These are phyloP conservation scores for Eutrema yunnanense DNA, from an alignment of 345 rosid species.

Conservation along the genomic window DNA sequence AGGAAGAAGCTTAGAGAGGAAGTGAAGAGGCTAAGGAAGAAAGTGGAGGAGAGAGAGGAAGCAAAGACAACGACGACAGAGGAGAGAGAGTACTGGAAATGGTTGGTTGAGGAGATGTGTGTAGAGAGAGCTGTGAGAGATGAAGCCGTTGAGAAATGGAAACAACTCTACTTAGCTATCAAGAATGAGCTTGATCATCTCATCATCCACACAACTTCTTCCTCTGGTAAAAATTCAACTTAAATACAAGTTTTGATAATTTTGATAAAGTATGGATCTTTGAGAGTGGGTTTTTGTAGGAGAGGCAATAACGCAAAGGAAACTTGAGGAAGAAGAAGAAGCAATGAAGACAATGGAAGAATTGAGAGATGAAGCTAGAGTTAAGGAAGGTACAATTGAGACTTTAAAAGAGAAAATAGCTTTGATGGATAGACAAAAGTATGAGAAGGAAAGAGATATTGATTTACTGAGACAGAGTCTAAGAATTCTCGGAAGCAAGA, in stretches of 20 bases:
- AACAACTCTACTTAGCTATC: slow-evolving; percentile 76
- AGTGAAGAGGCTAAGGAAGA: slow-evolving; percentile 43
- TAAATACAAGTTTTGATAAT: not conserved
- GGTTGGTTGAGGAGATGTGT: slow-evolving; percentile 49
- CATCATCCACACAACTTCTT: slow-evolving; percentile 49
- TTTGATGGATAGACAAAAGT: slow-evolving; percentile 41
- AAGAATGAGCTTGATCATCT: slow-evolving; percentile 84
- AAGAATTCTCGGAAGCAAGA: slow-evolving; percentile 45
- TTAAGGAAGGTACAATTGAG: slow-evolving; percentile 46
- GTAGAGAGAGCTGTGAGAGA: slow-evolving; percentile 66
- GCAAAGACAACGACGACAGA: slow-evolving; percentile 27
- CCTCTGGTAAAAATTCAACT: slow-evolving; percentile 25
- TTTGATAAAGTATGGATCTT: not conserved
- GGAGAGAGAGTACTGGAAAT: slow-evolving; percentile 37
- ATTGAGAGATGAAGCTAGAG: slow-evolving; percentile 50
- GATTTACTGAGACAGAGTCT: slow-evolving; percentile 72
- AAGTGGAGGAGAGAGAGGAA: slow-evolving; percentile 39
- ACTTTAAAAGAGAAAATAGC: slow-evolving; percentile 34
- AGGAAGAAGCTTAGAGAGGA: slow-evolving; percentile 46
- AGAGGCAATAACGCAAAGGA: slow-evolving; percentile 37
- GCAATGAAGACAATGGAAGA: slow-evolving; percentile 32
- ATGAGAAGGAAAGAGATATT: slow-evolving; percentile 49
- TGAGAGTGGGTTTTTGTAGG: slow-evolving; percentile 25
- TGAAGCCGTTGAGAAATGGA: slow-evolving; percentile 83
- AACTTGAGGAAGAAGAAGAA: slow-evolving; percentile 41